Evolutionary conservation across 2,329 filamentous ascomycete species (phyloP).

Genomic region (Aurifilum marmelostoma): DNA sequence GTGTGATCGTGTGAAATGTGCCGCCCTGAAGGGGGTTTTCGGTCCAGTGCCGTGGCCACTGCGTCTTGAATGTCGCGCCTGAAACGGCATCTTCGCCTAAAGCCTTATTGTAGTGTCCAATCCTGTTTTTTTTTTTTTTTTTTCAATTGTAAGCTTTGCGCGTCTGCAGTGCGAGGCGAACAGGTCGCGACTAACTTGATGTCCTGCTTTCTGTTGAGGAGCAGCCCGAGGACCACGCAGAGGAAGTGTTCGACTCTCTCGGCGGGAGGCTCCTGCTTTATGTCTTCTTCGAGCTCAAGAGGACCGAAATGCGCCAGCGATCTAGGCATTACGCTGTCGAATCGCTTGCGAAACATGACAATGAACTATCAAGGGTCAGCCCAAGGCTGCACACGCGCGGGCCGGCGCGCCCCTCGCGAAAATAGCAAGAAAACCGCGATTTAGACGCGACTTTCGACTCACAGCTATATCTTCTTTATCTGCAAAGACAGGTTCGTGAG

Average conservation of each 20-base stretch:
- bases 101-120: constrained; percentile 89
- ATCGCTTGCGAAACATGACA: constrained; percentile 96
- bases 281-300: constrained; percentile 89
- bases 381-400: constrained; percentile 38
- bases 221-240: constrained; percentile 83
- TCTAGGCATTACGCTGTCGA: constrained; percentile 85
- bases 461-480: constrained; percentile 93
- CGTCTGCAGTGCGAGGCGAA: constrained; percentile 10
- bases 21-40: constrained; percentile 82
- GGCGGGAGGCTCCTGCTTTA: constrained; percentile 76
- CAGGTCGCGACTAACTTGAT: constrained; percentile 74
- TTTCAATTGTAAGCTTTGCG: constrained; percentile 19
- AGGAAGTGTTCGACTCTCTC: constrained; percentile 86
- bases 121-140: constrained; percentile 53
- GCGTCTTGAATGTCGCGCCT: constrained; percentile 67
- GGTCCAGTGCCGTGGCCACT: constrained; percentile 88
- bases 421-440: constrained; percentile 32
- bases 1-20: constrained; percentile 81
- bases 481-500: constrained; percentile 85
- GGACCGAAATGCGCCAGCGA: constrained; percentile 89
- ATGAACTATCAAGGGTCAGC: constrained; percentile 71
- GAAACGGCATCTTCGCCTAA: constrained; percentile 85
- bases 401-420: constrained; percentile 55
- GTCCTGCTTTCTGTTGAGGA: constrained; percentile 97
- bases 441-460: constrained; percentile 50